phyloP scores from a whole-genome alignment of 176 grass and related monocot species.

The Oryza meridionalis region DNA sequence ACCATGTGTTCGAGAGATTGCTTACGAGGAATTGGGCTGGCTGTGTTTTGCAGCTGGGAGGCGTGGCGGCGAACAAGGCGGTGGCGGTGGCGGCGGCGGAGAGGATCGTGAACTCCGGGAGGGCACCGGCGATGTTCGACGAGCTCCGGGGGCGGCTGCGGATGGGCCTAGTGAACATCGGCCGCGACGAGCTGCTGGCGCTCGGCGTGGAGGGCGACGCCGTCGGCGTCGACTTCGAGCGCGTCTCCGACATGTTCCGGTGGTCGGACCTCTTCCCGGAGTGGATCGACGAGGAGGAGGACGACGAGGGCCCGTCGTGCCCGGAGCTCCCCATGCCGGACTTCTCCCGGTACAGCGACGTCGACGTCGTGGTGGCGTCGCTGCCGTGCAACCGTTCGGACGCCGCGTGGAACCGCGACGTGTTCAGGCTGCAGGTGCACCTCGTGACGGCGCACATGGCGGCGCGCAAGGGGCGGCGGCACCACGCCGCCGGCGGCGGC shows the following conservation, averaged over 20 bases:
- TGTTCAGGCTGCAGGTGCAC: conserved; percentile 88
- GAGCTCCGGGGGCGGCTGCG: conserved; percentile 44
- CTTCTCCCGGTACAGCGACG: conserved; percentile 37
- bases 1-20: too few relatives aligned
- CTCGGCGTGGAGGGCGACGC: conserved; percentile 61
- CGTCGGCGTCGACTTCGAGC: conserved; percentile 55
- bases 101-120: conserved; percentile 54
- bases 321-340: conserved; percentile 92
- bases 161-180: conserved; percentile 81
- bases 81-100: conserved; percentile 36
- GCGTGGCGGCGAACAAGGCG: conserved; percentile 50
- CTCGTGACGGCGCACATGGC: conserved; percentile 63
- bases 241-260: conserved; percentile 49
- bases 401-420: conserved; percentile 66
- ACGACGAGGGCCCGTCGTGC: conserved; percentile 63
- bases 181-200: conserved; percentile 42
- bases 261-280: conserved; percentile 90
- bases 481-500: neutral
- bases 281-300: conserved; percentile 94
- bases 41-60: conserved; percentile 42
- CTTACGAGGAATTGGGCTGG: too few relatives aligned
- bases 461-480: conserved; percentile 42
- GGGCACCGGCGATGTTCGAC: conserved; percentile 59
- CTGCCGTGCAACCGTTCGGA: conserved; percentile 63
- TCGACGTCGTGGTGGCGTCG: conserved; percentile 73